phyloP scores from a whole-genome alignment of 73 alveolate species.

The Paramecium sexaurelia region DNA sequence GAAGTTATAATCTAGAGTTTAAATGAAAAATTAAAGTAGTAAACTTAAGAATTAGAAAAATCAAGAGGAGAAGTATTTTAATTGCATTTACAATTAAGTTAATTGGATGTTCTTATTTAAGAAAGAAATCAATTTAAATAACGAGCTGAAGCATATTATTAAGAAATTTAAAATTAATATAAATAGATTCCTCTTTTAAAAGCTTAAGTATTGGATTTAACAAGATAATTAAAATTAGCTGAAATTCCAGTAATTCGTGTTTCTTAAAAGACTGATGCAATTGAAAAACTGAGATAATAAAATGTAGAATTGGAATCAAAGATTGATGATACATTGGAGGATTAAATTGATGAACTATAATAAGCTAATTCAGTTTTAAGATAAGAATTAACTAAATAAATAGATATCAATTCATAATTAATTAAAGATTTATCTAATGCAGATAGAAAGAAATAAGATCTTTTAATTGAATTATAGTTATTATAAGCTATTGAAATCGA shows the following conservation, averaged over 20 bases:
- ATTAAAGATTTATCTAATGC: conserved; percentile 1
- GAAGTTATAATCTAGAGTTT: background rate
- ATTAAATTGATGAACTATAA: background rate
- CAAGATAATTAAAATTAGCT: background rate
- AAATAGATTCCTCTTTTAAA: background rate
- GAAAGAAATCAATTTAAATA: conserved; percentile 18
- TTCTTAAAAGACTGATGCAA: background rate
- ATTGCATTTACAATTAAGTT: background rate
- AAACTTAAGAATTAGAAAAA: background rate
- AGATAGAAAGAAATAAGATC: conserved; percentile 24
- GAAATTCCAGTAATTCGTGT: background rate
- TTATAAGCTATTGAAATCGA: conserved; percentile 1
- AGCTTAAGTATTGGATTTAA: background rate
- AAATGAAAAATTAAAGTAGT: background rate
- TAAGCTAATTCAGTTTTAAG: background rate
- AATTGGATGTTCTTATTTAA: background rate
- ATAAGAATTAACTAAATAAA: background rate
- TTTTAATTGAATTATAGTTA: background rate
- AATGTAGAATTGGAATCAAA: background rate
- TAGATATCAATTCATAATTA: background rate
- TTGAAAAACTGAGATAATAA: background rate
- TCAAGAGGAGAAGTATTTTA: background rate
- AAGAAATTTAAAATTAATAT: background rate
- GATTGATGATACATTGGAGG: conserved; percentile 16
- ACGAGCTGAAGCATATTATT: background rate